phyloP scores from a whole-genome alignment of 2,329 filamentous ascomycete species.

The Alternaria burnsii region DNA sequence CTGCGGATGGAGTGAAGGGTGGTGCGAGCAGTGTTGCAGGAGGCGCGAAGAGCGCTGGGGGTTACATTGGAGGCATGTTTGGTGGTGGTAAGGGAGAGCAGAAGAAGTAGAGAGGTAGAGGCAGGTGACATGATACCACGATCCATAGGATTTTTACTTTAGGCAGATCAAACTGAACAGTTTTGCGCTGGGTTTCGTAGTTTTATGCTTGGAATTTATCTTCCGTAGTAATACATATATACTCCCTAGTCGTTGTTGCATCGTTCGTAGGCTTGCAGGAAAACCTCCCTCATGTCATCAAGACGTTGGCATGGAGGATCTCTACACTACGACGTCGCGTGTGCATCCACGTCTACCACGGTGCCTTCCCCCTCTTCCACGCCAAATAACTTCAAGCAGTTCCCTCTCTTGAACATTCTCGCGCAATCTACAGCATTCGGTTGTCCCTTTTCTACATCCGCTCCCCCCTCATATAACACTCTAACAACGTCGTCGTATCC shows the following conservation, averaged over 20 bases:
- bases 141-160: not conserved
- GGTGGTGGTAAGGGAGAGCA: conserved; percentile 29
- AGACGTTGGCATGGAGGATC: too few species aligned
- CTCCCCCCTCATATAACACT: conserved; percentile 56
- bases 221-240: not conserved
- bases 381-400: conserved; percentile 42
- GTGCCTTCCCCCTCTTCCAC: conserved; percentile 27
- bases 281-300: not conserved
- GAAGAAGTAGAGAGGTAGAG: conserved; percentile 25
- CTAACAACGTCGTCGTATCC: conserved; percentile 71
- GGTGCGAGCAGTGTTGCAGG: conserved; percentile 31
- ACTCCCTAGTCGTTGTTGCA: not conserved
- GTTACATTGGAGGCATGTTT: conserved; percentile 34
- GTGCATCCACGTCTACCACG: conserved; percentile 9
- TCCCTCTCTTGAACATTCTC: conserved; percentile 56
- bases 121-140: conserved; percentile 8
- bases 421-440: conserved; percentile 59
- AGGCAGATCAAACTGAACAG: not conserved
- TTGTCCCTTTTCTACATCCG: conserved; percentile 53
- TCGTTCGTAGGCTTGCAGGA: not conserved
- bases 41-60: conserved; percentile 40
- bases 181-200: not conserved
- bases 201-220: not conserved
- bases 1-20: conserved; percentile 45
- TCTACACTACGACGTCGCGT: conserved; percentile 3